phyloP scores from a whole-genome alignment of 2,329 filamentous ascomycete genomes.

The Neurospora sp. region DNA sequence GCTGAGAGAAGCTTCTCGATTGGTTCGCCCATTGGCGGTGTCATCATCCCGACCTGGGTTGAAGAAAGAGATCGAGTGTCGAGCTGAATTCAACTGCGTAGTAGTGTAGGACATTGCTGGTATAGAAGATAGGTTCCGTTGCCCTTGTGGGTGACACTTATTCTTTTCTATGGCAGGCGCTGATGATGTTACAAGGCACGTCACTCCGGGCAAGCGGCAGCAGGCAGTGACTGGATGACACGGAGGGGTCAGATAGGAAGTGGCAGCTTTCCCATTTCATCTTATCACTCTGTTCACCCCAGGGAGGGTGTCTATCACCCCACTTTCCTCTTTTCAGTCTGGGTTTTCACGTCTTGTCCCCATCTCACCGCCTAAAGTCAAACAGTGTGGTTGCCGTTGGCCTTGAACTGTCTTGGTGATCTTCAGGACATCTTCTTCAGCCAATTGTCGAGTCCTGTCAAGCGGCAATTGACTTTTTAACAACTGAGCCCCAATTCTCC shows the following conservation, averaged over 20 bases:
- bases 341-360: constrained; percentile 1
- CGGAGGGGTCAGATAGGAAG: too few species aligned
- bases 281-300: neutral
- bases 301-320: neutral
- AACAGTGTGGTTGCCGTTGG: neutral
- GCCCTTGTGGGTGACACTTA: neutral
- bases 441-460: neutral
- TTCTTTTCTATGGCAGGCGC: neutral
- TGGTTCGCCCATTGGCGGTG: constrained; percentile 1
- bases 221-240: too few species aligned
- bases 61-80: neutral
- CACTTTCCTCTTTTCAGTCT: neutral
- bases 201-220: neutral
- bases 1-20: constrained; percentile 18
- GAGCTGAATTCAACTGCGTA: neutral
- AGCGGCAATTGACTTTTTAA: neutral
- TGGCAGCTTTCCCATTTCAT: neutral
- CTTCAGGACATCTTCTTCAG: neutral
- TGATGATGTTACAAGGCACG: neutral
- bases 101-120: neutral
- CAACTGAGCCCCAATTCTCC: neutral
- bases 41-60: neutral
- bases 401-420: neutral
- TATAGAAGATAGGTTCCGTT: neutral
- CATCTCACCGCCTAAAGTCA: neutral